phyloP scores from a whole-genome alignment of 441 rosid genomes.

The Arabidopsis lyrata region DNA sequence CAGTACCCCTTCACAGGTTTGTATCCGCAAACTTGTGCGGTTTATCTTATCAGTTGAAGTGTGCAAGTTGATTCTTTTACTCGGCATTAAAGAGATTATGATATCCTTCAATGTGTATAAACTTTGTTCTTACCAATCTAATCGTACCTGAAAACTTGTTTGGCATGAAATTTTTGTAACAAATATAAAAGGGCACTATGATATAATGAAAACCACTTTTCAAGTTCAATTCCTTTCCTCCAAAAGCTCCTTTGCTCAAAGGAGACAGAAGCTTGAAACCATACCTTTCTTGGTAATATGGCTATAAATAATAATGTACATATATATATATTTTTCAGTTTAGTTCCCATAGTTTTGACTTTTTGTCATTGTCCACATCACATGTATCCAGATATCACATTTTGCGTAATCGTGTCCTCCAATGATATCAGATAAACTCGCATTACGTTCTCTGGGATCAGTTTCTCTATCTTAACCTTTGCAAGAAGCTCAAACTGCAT shows the following conservation, averaged over 20 bases:
- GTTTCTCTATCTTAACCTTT: too few relatives aligned
- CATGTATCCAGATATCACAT: too few relatives aligned
- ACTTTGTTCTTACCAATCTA: conserved; percentile 7
- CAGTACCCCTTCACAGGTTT: background rate
- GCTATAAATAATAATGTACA: too few relatives aligned
- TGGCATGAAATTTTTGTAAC: background rate
- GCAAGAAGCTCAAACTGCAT: too few relatives aligned
- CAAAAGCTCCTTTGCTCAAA: background rate
- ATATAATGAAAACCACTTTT: background rate
- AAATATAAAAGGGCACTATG: background rate
- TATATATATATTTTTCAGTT: too few relatives aligned
- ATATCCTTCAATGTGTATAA: background rate
- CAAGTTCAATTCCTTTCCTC: background rate
- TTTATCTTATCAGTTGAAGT: background rate
- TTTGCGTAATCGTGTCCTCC: too few relatives aligned
- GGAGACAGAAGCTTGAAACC: background rate
- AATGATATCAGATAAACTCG: too few relatives aligned
- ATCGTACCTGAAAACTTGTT: background rate
- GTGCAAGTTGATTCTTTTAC: conserved; percentile 12
- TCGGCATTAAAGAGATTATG: background rate
- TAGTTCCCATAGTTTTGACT: too few relatives aligned
- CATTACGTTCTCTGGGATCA: too few relatives aligned
- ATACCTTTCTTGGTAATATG: background rate
- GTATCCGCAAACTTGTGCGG: background rate
- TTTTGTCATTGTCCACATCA: too few relatives aligned